Percentiles rank a stretch among this genome's conserved stretches.
Conservation (phyloP, 2,329 filamentous ascomycete species). For the Massarina eburnea region DNA sequence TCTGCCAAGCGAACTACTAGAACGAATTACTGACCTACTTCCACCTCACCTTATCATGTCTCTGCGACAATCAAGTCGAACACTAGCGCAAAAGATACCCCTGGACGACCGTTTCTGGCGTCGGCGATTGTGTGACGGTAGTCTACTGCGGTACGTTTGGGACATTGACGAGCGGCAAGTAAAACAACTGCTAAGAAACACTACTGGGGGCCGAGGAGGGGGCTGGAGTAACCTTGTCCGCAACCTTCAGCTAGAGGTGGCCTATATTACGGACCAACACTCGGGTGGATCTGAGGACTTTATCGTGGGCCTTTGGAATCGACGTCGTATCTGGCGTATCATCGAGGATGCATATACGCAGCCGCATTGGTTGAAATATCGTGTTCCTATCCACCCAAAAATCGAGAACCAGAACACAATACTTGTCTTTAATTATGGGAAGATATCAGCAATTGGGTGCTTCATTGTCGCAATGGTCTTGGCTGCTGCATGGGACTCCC, state of each 20-base stretch:
- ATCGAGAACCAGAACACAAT: background rate
- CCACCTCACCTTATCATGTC: conserved; percentile 15
- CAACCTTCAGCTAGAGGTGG: conserved; percentile 16
- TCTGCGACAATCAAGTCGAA: conserved; percentile 21
- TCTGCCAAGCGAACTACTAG: conserved; percentile 21
- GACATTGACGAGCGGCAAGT: conserved; percentile 21
- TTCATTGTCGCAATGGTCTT: background rate
- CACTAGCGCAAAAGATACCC: conserved; percentile 17
- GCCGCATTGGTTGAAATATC: background rate
- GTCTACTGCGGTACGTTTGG: conserved; percentile 26
- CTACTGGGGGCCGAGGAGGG: conserved; percentile 3
- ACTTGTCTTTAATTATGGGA: background rate
- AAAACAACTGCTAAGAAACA: conserved; percentile 3
- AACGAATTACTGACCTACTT: conserved; percentile 17
- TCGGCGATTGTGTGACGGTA: conserved; percentile 19
- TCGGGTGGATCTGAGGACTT: conserved; percentile 9
- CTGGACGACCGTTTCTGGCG: conserved; percentile 31
- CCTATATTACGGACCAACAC: conserved; percentile 13
- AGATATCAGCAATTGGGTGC: background rate
- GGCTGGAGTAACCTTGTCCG: conserved; percentile 21
- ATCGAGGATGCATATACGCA: conserved; percentile 15
- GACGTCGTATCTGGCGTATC: conserved; percentile 29
- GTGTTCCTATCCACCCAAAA: background rate
- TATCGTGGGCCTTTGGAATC: conserved; percentile 26
- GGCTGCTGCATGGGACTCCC: background rate